These are phyloP conservation scores for Tulasnella sp. DNA, from an alignment of 768 basidiomycete species.

Conservation along the genomic window DNA sequence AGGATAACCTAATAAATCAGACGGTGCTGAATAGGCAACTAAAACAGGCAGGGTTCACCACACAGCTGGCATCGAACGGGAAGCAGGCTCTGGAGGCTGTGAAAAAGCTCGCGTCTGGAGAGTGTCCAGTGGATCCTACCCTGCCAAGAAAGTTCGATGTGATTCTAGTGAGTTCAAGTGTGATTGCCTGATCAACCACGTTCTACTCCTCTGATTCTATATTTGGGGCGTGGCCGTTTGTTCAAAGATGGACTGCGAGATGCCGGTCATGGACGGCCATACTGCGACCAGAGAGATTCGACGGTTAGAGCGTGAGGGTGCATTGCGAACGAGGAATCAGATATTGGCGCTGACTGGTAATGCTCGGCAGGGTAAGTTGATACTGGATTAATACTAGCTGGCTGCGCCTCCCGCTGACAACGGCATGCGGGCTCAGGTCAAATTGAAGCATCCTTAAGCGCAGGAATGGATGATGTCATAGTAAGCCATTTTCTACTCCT, in stretches of 20 bases:
- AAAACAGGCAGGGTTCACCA: slow-evolving; percentile 21
- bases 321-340: slow-evolving; percentile 15
- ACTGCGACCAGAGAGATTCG: slow-evolving; percentile 22
- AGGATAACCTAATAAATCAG: slow-evolving; percentile 25
- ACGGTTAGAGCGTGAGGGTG: slow-evolving; percentile 20
- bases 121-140: not conserved
- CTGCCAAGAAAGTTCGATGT: slow-evolving; percentile 18
- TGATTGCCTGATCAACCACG: too few relatives aligned
- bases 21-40: slow-evolving; percentile 22
- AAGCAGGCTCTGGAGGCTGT: slow-evolving; percentile 23
- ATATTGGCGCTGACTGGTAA: slow-evolving; percentile 25
- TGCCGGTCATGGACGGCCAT: slow-evolving; percentile 24
- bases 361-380: slow-evolving; percentile 17
- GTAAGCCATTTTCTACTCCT: slow-evolving; percentile 6
- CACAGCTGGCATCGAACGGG: slow-evolving; percentile 22
- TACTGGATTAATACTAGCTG: not conserved
- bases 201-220: too few relatives aligned
- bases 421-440: slow-evolving; percentile 10
- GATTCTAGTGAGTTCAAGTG: slow-evolving; percentile 18
- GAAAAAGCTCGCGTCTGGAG: slow-evolving; percentile 1
- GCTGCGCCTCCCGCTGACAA: not conserved
- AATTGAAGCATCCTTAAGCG: slow-evolving; percentile 20
- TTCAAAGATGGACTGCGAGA: slow-evolving; percentile 24
- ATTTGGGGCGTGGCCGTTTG: not conserved
- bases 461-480: slow-evolving; percentile 25